Evolutionary conservation across 768 basidiomycete species (phyloP), one percentile per base, ranked within the genome.

Genomic region (Tylopilus cervinicoccineus): DNA sequence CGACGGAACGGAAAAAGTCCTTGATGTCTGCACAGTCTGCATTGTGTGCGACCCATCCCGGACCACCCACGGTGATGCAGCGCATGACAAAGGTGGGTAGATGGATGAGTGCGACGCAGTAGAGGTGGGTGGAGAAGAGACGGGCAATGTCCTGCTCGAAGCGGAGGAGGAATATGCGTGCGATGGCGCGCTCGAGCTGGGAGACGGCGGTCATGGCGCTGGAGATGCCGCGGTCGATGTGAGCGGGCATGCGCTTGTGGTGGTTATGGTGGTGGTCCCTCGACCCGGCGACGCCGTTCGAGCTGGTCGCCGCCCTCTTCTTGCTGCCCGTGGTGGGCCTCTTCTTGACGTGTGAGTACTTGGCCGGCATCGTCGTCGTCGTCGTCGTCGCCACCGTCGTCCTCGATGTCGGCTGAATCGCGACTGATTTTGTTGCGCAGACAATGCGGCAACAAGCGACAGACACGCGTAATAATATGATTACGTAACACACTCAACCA

Each of bases 311-410:
- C 28, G 59, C 38, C 56, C 78, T 82, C 59, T 75, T 77, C 59
- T 74, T 69, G 13, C 73, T 61, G 14, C 78, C 74, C 7, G 74
- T 70, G 0, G 73, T 71, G 7, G 79, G 69, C 39, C 80, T 68
- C 61, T 84, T 85, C 72, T 84, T 84, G n/a, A 83, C 78, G 66
- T 86, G 83, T 22, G 83, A 85, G 66, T 85, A 85, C 59, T 85
- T 85, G 28, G 82, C 77, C 16, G 84, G 81, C 84, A 86, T 86
- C 4, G 46, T 61, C 26, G 47, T 44, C 8, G 17, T 27, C 6
- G 26, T 39, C 22, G 33, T 6, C 17, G 33, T 34, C n/a, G n/a
- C n/a, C n/a, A n/a, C n/a, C n/a, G n/a, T 48, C 11, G 19, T 83
- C 23, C 47, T 57, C 28, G 47, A 23, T 17, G 43, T 32, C 14